Base-by-base conservation (phyloP, 148 eudicot species). In the Amaranthus hypochondriacus region DNA sequence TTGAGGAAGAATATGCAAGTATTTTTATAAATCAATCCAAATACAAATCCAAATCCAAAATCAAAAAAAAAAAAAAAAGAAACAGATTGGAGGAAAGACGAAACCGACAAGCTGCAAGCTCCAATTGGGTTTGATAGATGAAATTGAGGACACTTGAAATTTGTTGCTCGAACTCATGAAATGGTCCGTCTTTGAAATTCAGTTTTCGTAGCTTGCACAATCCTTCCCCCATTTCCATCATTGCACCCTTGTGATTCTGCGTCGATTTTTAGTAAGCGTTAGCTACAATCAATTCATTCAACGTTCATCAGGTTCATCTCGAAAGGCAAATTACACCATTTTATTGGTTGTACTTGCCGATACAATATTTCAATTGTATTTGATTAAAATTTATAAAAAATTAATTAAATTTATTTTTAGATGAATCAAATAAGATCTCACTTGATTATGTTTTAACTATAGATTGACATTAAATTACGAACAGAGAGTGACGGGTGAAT, bases 161-260 rank as follows among this genome's bases (percentile, higher is more conserved):
- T 62, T 93, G 89, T 75, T 78, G 81, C 73, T 93, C 98, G 56
- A 91, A 93, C 51, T 78, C 81, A 77, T 84, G 77, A 76, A 93
- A 85, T 0, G 96, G 94, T 7, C 98, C 94, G 7, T 70, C 71
- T 13, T 86, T 81, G 8, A 89, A 82, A 66, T 88, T 85, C 75
- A 90, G 71, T 76, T 89, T 93, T 48, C 92, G 61, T 65, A 93
- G 80, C 84, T 93, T 93, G 71, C 94, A 89, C 5, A 89, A 48
- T 8, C 92, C 92, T 64, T 90, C 94, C 61, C 98, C 96, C 70
- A 89, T 70, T 76, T 93, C 94, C 92, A 93, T 93, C 98, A 91
- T 90, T 18, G 96, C 94, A 18, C 98, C 94, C 64, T 82, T 90
- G 78, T 91, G 98, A 78, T 93, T 93, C 96, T 90, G 72, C 59